Conservation (phyloP, 2,329 filamentous ascomycete species). For the Grosmannia clavigera region DNA sequence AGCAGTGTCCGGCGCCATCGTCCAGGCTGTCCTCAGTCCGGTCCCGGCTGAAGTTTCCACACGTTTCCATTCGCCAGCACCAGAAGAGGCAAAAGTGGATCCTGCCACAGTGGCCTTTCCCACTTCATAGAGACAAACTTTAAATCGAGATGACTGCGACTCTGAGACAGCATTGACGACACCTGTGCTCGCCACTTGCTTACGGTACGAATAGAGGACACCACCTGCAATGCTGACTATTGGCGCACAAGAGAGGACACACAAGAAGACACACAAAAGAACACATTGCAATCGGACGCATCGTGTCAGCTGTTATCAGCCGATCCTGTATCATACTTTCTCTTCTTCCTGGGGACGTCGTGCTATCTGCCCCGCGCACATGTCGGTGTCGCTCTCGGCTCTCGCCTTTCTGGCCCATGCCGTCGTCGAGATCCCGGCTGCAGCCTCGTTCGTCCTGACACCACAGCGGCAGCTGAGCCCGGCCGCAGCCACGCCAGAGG, state of each 20-base stretch:
- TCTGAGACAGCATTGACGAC: background rate
- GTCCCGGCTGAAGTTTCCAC: background rate
- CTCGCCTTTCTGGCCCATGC: conserved; percentile 11
- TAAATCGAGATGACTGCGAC: background rate
- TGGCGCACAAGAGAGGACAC: no score
- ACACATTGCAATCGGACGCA: no score
- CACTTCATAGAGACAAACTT: background rate
- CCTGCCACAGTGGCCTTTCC: conserved; percentile 12
- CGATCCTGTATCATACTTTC: no score
- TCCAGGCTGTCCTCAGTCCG: no score
- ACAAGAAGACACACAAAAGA: no score
- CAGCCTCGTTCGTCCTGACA: conserved; percentile 30
- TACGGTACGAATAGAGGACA: no score
- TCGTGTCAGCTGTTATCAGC: no score
- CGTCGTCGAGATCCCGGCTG: conserved; percentile 20
- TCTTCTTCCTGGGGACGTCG: no score
- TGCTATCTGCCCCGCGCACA: no score
- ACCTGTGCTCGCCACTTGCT: no score
- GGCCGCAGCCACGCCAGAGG: conserved; percentile 22
- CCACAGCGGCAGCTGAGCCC: conserved; percentile 31
- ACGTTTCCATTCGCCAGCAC: background rate
- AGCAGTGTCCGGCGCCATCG: no score
- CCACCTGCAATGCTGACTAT: no score
- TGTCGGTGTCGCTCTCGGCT: background rate
- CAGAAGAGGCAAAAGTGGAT: background rate